phyloP scores from a whole-genome alignment of 768 basidiomycete genomes.

The Leucosporidium scottii region DNA sequence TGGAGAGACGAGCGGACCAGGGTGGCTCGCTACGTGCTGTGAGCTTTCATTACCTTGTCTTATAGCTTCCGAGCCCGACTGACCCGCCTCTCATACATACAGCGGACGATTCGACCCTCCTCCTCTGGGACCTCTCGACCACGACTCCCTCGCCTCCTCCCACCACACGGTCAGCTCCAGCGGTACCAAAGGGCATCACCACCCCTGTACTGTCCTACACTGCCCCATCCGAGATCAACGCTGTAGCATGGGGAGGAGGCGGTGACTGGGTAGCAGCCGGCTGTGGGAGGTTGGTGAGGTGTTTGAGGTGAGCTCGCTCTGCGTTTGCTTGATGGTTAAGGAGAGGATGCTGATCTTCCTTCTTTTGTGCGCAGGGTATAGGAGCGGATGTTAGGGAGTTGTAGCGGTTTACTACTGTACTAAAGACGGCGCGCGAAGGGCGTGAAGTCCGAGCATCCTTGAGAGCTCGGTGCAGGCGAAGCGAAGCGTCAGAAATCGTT shows the following conservation, averaged over 20 bases:
- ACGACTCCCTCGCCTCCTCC: constrained; percentile 49
- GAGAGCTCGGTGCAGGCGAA: too few relatives aligned
- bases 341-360: too few relatives aligned
- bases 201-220: constrained; percentile 82
- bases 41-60: background rate
- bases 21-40: constrained; percentile 46
- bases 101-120: constrained; percentile 92
- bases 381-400: too few relatives aligned
- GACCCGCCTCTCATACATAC: constrained; percentile 5
- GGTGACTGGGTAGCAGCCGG: constrained; percentile 77
- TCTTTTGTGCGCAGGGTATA: too few relatives aligned
- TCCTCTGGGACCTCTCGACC: constrained; percentile 77
- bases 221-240: constrained; percentile 67
- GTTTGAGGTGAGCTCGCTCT: constrained; percentile 13
- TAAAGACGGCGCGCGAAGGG: too few relatives aligned
- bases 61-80: background rate
- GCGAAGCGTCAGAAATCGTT: too few relatives aligned
- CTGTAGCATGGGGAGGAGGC: constrained; percentile 59
- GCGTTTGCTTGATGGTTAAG: too few relatives aligned
- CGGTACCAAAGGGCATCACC: constrained; percentile 55
- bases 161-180: constrained; percentile 43
- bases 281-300: constrained; percentile 62
- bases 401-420: too few relatives aligned
- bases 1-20: constrained; percentile 77
- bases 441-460: too few relatives aligned